phyloP scores from a whole-genome alignment of 257 asterid genomes.

The Solanum arcanum region DNA sequence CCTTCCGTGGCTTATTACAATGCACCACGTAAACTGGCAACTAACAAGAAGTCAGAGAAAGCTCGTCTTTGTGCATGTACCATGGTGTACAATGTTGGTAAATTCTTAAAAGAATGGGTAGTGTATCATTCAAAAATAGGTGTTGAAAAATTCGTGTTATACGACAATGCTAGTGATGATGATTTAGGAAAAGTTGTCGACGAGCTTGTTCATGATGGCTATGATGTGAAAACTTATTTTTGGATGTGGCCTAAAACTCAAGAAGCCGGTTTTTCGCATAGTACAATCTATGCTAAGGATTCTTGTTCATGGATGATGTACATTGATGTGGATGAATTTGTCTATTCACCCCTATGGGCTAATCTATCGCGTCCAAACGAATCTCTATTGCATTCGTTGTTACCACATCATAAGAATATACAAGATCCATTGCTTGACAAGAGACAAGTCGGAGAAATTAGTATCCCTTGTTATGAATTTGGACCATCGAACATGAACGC shows the following conservation, averaged over 20 bases:
- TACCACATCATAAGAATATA: not conserved
- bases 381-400: conserved; percentile 23
- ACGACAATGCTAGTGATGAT: conserved; percentile 82
- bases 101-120: conserved; percentile 68
- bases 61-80: conserved; percentile 68
- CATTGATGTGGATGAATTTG: conserved; percentile 74
- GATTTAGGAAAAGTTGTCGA: conserved; percentile 18
- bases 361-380: conserved; percentile 17
- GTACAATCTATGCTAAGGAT: conserved; percentile 33
- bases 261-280: conserved; percentile 81
- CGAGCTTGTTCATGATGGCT: conserved; percentile 38
- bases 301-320: conserved; percentile 76
- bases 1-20: conserved; percentile 64
- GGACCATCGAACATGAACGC: conserved; percentile 57
- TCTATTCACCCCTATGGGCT: conserved; percentile 60
- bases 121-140: conserved; percentile 62
- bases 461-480: conserved; percentile 49
- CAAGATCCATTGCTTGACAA: not conserved
- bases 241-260: conserved; percentile 94
- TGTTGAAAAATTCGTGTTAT: conserved; percentile 54
- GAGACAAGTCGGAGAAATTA: conserved; percentile 33
- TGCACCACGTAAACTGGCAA: conserved; percentile 32
- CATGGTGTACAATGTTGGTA: conserved; percentile 71
- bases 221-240: conserved; percentile 27
- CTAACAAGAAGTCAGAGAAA: not conserved